Conservation (phyloP, 176 grass and related monocot genomes). For the Puccinellia tenuiflora region DNA sequence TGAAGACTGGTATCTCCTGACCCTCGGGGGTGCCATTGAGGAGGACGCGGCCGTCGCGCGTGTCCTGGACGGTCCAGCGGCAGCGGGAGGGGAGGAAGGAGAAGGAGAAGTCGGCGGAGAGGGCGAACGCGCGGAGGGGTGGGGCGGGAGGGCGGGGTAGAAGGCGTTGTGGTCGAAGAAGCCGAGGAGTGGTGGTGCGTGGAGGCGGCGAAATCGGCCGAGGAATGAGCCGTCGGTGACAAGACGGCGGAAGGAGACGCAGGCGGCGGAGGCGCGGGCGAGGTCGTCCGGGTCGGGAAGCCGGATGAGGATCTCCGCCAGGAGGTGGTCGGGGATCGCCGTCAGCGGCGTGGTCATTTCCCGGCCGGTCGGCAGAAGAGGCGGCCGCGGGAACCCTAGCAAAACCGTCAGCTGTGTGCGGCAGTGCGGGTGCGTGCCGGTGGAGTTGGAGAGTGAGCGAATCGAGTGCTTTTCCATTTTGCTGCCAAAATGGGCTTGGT, state of each 20-base stretch:
- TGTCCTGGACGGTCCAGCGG: background rate
- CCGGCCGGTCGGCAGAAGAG: background rate
- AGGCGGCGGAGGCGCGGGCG: background rate
- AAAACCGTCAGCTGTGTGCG: too few species aligned
- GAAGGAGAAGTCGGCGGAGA: background rate
- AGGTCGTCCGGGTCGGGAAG: background rate
- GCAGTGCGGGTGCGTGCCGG: too few species aligned
- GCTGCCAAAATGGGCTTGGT: too few species aligned
- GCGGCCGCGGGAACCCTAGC: too few species aligned
- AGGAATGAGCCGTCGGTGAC: background rate
- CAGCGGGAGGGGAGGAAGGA: background rate
- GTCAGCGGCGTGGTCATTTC: background rate
- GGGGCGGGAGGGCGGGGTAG: background rate
- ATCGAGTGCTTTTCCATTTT: too few species aligned
- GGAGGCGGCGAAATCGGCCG: background rate
- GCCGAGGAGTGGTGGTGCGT: background rate
- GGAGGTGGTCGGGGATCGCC: background rate
- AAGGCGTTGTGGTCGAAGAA: background rate
- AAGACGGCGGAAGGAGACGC: background rate
- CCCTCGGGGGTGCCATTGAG: background rate
- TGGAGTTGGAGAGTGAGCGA: too few species aligned
- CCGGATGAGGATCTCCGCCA: background rate
- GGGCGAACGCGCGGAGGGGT: background rate
- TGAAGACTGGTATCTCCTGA: background rate
- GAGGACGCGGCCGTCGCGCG: background rate